Percentiles rank a stretch among this genome's conserved stretches.
These are phyloP conservation scores for Daldinia vernicosa DNA, from an alignment of 495 filamentous ascomycete genomes.

Conservation along the genomic window DNA sequence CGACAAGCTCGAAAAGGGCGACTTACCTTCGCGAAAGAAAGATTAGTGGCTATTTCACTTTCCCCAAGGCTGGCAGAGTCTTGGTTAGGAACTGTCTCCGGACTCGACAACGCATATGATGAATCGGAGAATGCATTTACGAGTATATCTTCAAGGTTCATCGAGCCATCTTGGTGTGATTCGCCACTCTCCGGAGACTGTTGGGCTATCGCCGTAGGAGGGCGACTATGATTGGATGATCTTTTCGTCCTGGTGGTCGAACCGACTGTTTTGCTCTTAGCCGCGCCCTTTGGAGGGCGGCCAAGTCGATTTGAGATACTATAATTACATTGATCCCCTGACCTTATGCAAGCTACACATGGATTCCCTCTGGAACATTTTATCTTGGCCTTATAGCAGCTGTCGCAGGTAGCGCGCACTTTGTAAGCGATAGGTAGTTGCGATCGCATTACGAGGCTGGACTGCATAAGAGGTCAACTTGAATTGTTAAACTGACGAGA, in stretches of 20 bases:
- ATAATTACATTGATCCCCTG: neutral
- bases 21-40: neutral
- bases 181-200: neutral
- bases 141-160: neutral
- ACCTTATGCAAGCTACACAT: neutral
- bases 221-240: neutral
- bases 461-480: neutral
- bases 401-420: neutral
- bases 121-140: neutral
- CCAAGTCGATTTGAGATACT: constrained; percentile 3
- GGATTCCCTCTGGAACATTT: constrained; percentile 3
- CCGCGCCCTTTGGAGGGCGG: neutral
- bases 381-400: neutral
- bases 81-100: neutral
- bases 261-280: neutral
- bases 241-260: neutral
- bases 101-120: neutral
- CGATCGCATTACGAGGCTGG: neutral
- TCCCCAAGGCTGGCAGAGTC: neutral
- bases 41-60: neutral
- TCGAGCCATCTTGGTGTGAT: neutral
- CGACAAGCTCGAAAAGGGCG: neutral
- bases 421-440: neutral
- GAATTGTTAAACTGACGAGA: neutral
- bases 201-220: neutral